Percentiles rank a stretch among this genome's conserved stretches.
phyloP scores from a whole-genome alignment of 179 eudicot genomes.

The Beta corolliflora region DNA sequence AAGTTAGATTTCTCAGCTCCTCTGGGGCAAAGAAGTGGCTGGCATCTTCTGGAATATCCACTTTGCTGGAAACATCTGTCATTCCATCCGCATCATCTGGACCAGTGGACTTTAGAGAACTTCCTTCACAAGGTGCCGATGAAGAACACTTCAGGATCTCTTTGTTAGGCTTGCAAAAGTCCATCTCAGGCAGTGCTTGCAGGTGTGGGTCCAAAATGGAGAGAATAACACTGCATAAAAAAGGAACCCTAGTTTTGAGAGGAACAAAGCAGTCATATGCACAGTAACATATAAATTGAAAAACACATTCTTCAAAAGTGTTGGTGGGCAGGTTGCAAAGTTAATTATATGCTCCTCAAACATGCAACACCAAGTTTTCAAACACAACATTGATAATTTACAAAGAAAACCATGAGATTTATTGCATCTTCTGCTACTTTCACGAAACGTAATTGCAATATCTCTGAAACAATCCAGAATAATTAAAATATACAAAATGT shows the following conservation, averaged over 20 bases:
- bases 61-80: slow-evolving; percentile 45
- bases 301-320: not conserved
- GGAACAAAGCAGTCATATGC: not conserved
- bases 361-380: not conserved
- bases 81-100: slow-evolving; percentile 52
- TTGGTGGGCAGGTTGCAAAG: not conserved
- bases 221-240: slow-evolving; percentile 68
- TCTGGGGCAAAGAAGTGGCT: slow-evolving; percentile 67
- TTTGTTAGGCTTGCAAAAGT: slow-evolving; percentile 49
- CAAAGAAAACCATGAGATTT: not conserved
- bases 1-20: slow-evolving; percentile 51
- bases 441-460: not conserved
- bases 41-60: slow-evolving; percentile 59
- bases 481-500: not conserved
- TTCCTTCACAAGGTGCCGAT: slow-evolving; percentile 35
- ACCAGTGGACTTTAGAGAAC: slow-evolving; percentile 38
- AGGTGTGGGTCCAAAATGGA: slow-evolving; percentile 78
- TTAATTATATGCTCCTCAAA: not conserved
- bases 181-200: slow-evolving; percentile 68
- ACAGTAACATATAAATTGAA: not conserved
- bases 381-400: slow-evolving; percentile 1
- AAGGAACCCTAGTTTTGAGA: slow-evolving; percentile 6
- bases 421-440: not conserved
- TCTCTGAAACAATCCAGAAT: not conserved
- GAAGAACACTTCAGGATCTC: slow-evolving; percentile 32